phyloP scores from a whole-genome alignment of 2,329 filamentous ascomycete species.

The Coniochaeta sp. region DNA sequence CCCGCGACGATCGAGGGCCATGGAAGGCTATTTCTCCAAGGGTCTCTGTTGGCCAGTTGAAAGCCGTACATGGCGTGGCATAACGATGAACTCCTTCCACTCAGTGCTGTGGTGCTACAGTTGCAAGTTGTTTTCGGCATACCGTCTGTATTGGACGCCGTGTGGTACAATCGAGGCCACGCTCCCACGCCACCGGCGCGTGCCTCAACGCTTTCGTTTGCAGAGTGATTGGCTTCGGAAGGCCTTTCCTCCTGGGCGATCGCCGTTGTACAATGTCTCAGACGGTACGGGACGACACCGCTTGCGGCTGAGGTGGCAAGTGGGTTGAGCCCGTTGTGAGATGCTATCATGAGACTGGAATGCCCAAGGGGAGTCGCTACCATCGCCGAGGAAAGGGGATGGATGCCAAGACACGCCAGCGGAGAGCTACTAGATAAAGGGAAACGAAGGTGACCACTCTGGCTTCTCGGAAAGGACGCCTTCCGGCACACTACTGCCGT shows the following conservation, averaged over 20 bases:
- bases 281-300: background rate
- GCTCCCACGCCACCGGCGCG: background rate
- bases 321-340: background rate
- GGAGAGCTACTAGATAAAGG: background rate
- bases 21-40: background rate
- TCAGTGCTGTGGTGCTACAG: background rate
- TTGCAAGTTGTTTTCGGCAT: background rate
- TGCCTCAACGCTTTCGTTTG: background rate
- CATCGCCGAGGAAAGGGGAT: background rate
- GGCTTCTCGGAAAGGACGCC: background rate
- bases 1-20: background rate
- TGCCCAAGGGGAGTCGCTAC: background rate
- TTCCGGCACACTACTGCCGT: background rate
- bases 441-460: background rate
- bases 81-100: background rate
- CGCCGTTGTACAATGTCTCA: background rate
- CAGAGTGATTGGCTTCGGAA: background rate
- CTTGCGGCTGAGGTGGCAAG: background rate
- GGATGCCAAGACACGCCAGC: background rate
- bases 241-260: background rate
- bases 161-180: background rate
- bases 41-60: background rate
- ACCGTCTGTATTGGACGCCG: background rate
- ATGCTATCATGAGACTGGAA: background rate
- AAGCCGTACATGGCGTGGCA: background rate